Evolutionary conservation across 495 filamentous ascomycete genomes (phyloP), one percentile per base, ranked within the genome.

Genomic region (Rostrohypoxylon terebratum): DNA sequence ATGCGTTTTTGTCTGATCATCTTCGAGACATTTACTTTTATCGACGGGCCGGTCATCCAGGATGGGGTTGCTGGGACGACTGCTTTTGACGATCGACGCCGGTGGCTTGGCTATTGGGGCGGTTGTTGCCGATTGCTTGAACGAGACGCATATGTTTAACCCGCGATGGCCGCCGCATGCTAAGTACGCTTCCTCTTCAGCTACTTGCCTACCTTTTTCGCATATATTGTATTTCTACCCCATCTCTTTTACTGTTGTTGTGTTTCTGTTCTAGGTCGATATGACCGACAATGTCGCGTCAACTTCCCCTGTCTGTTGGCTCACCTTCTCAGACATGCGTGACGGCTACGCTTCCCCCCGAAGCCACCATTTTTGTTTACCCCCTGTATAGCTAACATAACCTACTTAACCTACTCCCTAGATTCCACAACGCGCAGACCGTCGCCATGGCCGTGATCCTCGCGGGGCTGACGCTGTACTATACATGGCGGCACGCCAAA

Each of bases 391-490:
- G n/a, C n/a, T n/a, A n/a, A n/a, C n/a, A n/a, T n/a, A 18, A 23
- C 31, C 42, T 31, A 8, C 4, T 55, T 58, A 40, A 66, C 38
- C 53, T 40, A 16, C 13, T 14, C 20, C 4, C 3, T 59, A 84
- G 83, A 66, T 89, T 88, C 74, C 87, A 89, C 75, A 83, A 83
- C 63, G 87, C 79, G 14, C 87, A 88, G 54, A 88, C 86, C 18
- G 87, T 88, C 75, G 80, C 72, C 40, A 79, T 86, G 53, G 83
- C 86, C 0, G 64, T 85, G 0, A 53, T 73, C 20, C 78, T 88
- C 1, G 81, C 84, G 45, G 64, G 82, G 2, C 69, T 80, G 8
- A 87, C 85, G 1, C 73, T 87, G 0, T 87, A 83, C 67, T 88
- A 84, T 69, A 81, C 84, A 10, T 86, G 79, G 80, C 78, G 80